Evolutionary conservation across 306 rosid species (phyloP).

Genomic region (Begonia peltatifolia): DNA sequence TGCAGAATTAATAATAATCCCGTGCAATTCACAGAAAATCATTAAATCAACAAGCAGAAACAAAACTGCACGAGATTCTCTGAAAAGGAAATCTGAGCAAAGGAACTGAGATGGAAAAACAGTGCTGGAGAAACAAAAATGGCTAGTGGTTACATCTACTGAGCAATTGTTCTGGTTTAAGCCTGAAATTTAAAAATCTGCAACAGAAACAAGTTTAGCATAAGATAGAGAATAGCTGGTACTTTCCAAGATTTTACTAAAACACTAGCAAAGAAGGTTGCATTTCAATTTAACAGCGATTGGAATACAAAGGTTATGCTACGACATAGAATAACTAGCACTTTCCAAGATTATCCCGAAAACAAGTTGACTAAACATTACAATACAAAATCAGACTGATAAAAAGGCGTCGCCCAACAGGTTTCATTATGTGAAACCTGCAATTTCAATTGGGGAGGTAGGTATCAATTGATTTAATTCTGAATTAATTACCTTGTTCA

Average conservation of each 20-base stretch:
- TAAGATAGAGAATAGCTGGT: no score
- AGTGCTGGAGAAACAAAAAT: neutral
- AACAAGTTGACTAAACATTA: no score
- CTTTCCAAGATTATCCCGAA: no score
- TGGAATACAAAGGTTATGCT: no score
- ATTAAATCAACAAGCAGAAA: constrained; percentile 22
- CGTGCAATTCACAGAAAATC: constrained; percentile 28
- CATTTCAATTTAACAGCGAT: no score
- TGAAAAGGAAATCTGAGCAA: neutral
- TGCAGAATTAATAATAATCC: constrained; percentile 10
- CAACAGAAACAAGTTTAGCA: neutral
- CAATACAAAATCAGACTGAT: neutral
- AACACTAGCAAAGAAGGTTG: no score
- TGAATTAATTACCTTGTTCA: no score
- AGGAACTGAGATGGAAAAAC: constrained; percentile 1
- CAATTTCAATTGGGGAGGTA: no score
- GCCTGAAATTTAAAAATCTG: constrained; percentile 24
- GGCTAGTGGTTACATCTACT: constrained; percentile 10
- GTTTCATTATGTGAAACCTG: no score
- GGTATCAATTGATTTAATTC: no score
- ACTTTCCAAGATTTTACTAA: no score
- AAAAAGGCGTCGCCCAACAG: neutral
- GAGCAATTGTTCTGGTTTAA: constrained; percentile 19
- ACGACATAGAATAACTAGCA: no score
- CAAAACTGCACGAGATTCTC: constrained; percentile 8